These are phyloP conservation scores for Neoboletus brunneissimus DNA, from an alignment of 768 basidiomycete species.

Conservation along the genomic window DNA sequence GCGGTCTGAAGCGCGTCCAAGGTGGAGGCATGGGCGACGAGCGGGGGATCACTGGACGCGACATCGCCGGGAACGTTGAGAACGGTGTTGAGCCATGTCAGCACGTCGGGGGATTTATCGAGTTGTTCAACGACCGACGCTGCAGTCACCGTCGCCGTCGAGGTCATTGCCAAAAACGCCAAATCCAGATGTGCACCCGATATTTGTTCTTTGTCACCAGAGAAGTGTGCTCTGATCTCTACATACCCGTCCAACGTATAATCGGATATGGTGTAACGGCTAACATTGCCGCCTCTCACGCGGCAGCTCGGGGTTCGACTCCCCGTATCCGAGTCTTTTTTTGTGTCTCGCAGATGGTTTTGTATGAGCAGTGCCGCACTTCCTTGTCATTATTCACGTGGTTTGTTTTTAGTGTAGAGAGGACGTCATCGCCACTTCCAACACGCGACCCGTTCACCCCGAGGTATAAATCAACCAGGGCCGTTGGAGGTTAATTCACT, in stretches of 20 bases:
- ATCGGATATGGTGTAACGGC: conserved; percentile 63
- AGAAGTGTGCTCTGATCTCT: no score
- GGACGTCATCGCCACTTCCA: no score
- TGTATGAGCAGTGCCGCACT: no score
- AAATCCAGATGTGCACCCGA: neutral
- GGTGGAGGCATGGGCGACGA: conserved; percentile 61
- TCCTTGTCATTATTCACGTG: no score
- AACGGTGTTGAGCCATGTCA: conserved; percentile 71
- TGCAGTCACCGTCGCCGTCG: conserved; percentile 26
- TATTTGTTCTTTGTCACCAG: no score
- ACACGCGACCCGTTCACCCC: no score
- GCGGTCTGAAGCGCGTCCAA: conserved; percentile 72
- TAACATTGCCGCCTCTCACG: conserved; percentile 66
- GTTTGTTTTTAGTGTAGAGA: no score
- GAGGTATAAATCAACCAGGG: no score
- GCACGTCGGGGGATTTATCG: conserved; percentile 57
- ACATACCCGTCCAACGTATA: neutral
- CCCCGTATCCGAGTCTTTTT: conserved; percentile 30
- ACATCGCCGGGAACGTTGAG: conserved; percentile 41
- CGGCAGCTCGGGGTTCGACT: conserved; percentile 41
- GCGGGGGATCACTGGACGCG: conserved; percentile 30
- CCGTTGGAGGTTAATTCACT: no score
- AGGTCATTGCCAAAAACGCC: conserved; percentile 15
- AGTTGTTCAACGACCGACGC: conserved; percentile 52
- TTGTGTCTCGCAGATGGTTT: neutral